Percentiles rank a stretch among this genome's conserved stretches.
These are phyloP conservation scores for Phytophthora cajani DNA, from an alignment of 352 stramenopile species.

Conservation along the genomic window DNA sequence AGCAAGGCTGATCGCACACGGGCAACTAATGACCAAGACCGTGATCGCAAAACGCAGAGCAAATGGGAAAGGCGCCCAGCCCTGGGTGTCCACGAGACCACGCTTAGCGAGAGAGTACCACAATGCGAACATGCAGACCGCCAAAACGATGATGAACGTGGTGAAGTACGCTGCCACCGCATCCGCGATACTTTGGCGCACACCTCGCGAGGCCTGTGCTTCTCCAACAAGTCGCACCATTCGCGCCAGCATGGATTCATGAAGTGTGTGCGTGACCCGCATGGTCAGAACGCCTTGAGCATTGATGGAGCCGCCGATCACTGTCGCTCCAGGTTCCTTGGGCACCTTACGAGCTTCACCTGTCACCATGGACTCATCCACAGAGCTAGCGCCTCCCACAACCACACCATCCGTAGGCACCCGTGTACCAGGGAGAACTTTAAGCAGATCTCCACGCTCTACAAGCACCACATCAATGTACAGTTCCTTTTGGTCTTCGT, in stretches of 20 bases:
- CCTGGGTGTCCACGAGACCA: constrained; percentile 49
- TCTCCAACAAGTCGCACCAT: constrained; percentile 81
- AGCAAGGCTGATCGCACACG: constrained; percentile 78
- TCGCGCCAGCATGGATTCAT: constrained; percentile 78
- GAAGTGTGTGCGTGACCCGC: constrained; percentile 74
- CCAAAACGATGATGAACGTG: constrained; percentile 73
- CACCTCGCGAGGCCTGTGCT: constrained; percentile 68
- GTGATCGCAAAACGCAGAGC: constrained; percentile 83
- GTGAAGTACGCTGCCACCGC: constrained; percentile 76
- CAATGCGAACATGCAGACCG: constrained; percentile 66
- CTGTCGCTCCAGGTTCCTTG: constrained; percentile 60
- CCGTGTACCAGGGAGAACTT: constrained; percentile 70
- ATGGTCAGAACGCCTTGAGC: constrained; percentile 70
- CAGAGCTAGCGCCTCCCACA: constrained; percentile 62
- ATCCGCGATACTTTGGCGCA: constrained; percentile 73
- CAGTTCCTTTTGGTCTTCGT: constrained; percentile 51
- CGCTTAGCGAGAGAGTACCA: constrained; percentile 72
- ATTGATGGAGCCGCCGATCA: constrained; percentile 81
- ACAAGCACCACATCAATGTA: constrained; percentile 85
- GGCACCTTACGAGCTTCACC: constrained; percentile 73
- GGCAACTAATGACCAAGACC: constrained; percentile 80
- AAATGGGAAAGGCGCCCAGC: constrained; percentile 70
- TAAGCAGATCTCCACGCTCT: constrained; percentile 70
- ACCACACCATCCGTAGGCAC: constrained; percentile 81
- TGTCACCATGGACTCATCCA: constrained; percentile 85